Evolutionary conservation across 495 filamentous ascomycete species (phyloP).

Genomic region (Tuber borchii): DNA sequence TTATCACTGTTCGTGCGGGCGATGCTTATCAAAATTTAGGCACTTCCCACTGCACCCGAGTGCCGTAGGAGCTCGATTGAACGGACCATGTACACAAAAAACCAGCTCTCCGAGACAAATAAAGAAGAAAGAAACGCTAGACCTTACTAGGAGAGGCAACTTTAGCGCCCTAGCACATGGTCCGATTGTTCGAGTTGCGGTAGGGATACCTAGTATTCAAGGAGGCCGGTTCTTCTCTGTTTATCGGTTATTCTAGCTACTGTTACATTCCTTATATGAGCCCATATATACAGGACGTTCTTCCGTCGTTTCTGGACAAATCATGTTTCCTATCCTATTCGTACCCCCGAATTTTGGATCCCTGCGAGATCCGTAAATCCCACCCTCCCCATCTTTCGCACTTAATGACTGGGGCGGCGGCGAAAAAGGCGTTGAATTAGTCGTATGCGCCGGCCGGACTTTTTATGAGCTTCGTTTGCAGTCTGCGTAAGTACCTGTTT

Average conservation of each 20-base stretch:
- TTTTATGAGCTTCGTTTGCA: neutral
- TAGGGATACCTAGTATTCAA: too few species aligned
- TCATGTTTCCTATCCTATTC: neutral
- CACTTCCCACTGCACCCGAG: too few species aligned
- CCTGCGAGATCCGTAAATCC: neutral
- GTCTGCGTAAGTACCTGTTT: neutral
- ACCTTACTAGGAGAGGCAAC: too few species aligned
- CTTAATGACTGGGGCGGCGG: neutral
- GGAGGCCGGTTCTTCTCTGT: too few species aligned
- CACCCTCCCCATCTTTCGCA: neutral
- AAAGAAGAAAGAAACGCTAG: too few species aligned
- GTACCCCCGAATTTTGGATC: neutral
- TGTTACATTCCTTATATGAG: neutral
- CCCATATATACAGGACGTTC: neutral
- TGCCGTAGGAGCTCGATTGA: too few species aligned
- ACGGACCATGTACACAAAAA: too few species aligned
- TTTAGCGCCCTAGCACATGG: too few species aligned
- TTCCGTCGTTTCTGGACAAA: neutral
- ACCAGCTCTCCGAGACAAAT: too few species aligned
- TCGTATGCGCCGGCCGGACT: neutral
- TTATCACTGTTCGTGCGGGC: too few species aligned
- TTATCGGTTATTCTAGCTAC: neutral
- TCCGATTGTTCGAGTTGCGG: too few species aligned
- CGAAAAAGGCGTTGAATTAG: neutral
- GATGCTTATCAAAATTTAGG: too few species aligned